Base-by-base conservation (phyloP, 164 flowering plant species). In the Hamamelis virginiana region DNA sequence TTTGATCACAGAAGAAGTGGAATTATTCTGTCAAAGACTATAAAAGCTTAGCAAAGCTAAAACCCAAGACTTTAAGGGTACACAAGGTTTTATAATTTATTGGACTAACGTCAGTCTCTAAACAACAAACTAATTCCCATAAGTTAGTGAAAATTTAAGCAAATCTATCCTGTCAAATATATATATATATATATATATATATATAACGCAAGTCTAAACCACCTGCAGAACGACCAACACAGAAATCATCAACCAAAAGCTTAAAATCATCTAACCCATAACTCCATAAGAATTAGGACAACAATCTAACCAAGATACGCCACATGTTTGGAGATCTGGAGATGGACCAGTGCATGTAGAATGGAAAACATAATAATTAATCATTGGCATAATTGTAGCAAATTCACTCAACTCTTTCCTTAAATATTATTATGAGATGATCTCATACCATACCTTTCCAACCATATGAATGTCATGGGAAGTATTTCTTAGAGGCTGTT, bases 381-480 rank as follows among this genome's bases (percentile, higher is more conserved):
- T 52, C 16, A 8, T 18, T 19, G 23, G 41, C 41, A 2, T 10
- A 52, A 52, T 19, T 52, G 25, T 19, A 52, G 1, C 3, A 19
- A 16, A 52, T 22, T 18, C 5, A 19, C 56, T 18, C 56, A 52
- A 52, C 56, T 18, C 56, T 28, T 15, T 14, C 43, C 19, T 25
- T 19, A 21, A 23, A 44, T 12, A 9, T 14, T 21, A 21, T 14
- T n/a, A n/a, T n/a, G n/a, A n/a, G n/a, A n/a, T n/a, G n/a, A n/a
- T n/a, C n/a, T n/a, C n/a, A n/a, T n/a, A n/a, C n/a, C n/a, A 57
- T 84, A 94, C 98, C 98, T 94, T 94, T 68, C 98, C 98, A 75
- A 94, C 77, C 80, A 89, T 53, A 72, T 92, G 97, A 76, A 89
- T 67, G 68, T 85, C 88, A 56, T 80, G 86, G 22, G 81, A 46